phyloP scores from a whole-genome alignment of 2,329 filamentous ascomycete species.

The Aphanoascus verrucosus region DNA sequence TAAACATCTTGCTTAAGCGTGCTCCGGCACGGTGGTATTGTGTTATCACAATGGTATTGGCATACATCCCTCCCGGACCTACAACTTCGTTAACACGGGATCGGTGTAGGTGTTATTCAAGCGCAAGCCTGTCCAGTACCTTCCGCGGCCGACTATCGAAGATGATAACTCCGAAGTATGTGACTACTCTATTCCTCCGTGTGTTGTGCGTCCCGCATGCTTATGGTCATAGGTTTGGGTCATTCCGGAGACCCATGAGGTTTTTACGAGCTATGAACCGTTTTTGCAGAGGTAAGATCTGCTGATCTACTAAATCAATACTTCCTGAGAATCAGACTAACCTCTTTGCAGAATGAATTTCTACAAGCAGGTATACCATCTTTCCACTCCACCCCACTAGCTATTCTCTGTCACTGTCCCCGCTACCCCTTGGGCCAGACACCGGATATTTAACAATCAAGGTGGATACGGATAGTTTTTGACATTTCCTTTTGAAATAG shows the following conservation, averaged over 20 bases:
- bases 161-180: slow-evolving; percentile 76
- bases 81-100: neutral
- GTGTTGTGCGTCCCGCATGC: neutral
- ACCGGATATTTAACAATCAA: neutral
- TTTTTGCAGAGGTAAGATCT: slow-evolving; percentile 67
- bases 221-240: slow-evolving; percentile 70
- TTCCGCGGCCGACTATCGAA: slow-evolving; percentile 59
- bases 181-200: slow-evolving; percentile 3
- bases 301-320: neutral
- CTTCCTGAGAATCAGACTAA: neutral
- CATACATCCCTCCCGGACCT: neutral
- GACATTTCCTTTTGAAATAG: slow-evolving; percentile 33
- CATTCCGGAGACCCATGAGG: slow-evolving; percentile 78
- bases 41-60: neutral
- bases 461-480: neutral
- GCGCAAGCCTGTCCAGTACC: slow-evolving; percentile 81
- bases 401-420: neutral
- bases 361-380: slow-evolving; percentile 62
- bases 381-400: neutral
- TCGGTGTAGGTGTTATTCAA: slow-evolving; percentile 74
- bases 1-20: neutral
- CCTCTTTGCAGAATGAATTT: slow-evolving; percentile 63
- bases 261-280: slow-evolving; percentile 79
- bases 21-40: neutral
- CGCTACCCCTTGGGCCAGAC: neutral